Percentiles rank a stretch among this genome's conserved stretches.
Evolutionary conservation across 2,329 filamentous ascomycete species (phyloP).

Genomic region (Colletotrichum orchidophilum): DNA sequence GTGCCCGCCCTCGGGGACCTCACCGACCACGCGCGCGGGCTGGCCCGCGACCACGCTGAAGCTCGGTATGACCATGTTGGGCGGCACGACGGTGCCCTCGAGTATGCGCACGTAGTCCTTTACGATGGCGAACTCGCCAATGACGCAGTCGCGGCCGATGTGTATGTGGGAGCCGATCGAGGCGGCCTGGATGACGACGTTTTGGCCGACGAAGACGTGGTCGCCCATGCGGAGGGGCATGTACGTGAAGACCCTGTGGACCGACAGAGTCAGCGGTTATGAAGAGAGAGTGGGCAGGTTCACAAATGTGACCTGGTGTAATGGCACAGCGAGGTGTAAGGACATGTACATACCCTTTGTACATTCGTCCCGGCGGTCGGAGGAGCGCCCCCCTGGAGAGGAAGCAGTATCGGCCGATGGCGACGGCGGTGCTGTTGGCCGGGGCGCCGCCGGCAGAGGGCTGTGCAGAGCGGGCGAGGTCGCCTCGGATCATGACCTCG

Average conservation of each 20-base stretch:
- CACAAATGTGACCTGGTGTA: too few species aligned
- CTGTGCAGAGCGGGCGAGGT: conserved; percentile 73
- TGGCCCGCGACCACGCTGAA: conserved; percentile 90
- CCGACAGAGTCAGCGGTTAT: neutral
- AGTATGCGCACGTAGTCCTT: conserved; percentile 93
- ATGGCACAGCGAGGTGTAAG: too few species aligned
- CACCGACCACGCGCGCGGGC: conserved; percentile 82
- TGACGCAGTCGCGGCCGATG: conserved; percentile 79
- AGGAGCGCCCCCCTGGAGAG: conserved; percentile 82
- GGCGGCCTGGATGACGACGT: conserved; percentile 82
- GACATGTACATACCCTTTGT: conserved; percentile 73
- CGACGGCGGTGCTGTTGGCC: conserved; percentile 74
- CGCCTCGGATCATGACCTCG: conserved; percentile 92
- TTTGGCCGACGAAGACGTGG: conserved; percentile 87
- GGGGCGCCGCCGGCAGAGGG: conserved; percentile 53
- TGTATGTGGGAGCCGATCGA: conserved; percentile 86
- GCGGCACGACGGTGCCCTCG: conserved; percentile 83
- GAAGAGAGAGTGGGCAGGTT: too few species aligned
- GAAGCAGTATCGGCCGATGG: conserved; percentile 92
- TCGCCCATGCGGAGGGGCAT: conserved; percentile 94
- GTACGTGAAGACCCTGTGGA: conserved; percentile 70
- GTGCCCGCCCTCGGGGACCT: conserved; percentile 77
- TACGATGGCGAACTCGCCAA: conserved; percentile 89
- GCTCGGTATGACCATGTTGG: conserved; percentile 91
- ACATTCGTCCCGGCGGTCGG: conserved; percentile 83